Evolutionary conservation across 2,329 filamentous ascomycete genomes (phyloP).

Genomic region (Chaetoscypha palmicola): DNA sequence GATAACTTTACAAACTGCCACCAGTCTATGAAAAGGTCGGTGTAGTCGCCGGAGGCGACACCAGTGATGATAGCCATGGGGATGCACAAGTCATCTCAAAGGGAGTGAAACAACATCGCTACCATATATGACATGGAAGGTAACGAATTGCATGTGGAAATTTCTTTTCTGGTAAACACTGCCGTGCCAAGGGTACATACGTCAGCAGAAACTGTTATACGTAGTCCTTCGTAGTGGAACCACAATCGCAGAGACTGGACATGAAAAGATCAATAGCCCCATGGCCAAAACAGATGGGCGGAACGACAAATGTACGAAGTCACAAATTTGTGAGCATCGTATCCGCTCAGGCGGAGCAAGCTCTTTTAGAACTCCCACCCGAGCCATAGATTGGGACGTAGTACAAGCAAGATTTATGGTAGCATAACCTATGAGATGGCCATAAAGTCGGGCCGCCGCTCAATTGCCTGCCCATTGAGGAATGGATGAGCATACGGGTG

Average conservation of each 20-base stretch:
- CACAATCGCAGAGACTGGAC: constrained; percentile 1
- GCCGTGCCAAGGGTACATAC: constrained; percentile 4
- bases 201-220: constrained; percentile 10
- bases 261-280: constrained; percentile 7
- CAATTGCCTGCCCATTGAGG: background rate
- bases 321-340: background rate
- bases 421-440: no score
- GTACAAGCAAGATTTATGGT: no score
- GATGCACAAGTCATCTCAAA: constrained; percentile 7
- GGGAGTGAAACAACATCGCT: constrained; percentile 7
- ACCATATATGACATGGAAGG: constrained; percentile 7
- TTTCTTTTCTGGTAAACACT: constrained; percentile 7
- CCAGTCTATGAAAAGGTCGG: constrained; percentile 21
- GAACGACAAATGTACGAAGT: constrained; percentile 7
- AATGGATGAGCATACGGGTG: background rate
- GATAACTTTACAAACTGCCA: constrained; percentile 22
- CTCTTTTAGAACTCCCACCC: constrained; percentile 4
- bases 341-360: constrained; percentile 10
- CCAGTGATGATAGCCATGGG: constrained; percentile 22
- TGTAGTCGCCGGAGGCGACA: constrained; percentile 21
- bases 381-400: constrained; percentile 6
- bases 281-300: constrained; percentile 6
- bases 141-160: constrained; percentile 5
- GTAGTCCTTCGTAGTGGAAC: constrained; percentile 11
- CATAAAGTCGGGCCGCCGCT: constrained; percentile 9